Evolutionary conservation across 768 basidiomycete species (phyloP).

Genomic region (Exidia glandulosa): DNA sequence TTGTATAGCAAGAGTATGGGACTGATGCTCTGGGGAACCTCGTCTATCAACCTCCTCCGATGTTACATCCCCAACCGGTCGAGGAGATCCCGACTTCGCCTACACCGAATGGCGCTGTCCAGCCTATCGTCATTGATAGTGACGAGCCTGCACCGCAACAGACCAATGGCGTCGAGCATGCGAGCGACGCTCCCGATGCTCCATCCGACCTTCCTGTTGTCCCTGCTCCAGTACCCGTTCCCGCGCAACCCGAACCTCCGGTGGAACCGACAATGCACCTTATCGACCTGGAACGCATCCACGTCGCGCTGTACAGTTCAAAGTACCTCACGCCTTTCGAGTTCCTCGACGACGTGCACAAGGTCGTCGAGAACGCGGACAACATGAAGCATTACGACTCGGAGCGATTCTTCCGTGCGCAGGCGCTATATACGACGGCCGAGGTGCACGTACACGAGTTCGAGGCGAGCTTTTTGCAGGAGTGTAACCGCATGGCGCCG

Average conservation of each 20-base stretch:
- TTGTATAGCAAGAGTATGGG: conserved; percentile 61
- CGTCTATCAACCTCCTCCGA: not conserved
- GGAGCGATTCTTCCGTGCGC: conserved; percentile 71
- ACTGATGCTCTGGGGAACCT: conserved; percentile 25
- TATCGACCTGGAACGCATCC: conserved; percentile 90
- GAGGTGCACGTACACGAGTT: conserved; percentile 82
- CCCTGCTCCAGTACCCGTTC: conserved; percentile 21
- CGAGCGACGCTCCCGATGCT: conserved; percentile 12
- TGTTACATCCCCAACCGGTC: not conserved
- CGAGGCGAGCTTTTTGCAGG: conserved; percentile 62
- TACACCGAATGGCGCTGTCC: not conserved
- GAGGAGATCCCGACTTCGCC: conserved; percentile 1
- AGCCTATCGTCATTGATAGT: conserved; percentile 2
- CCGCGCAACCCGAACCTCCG: conserved; percentile 28
- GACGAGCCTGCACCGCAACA: conserved; percentile 11
- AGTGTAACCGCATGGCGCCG: conserved; percentile 81
- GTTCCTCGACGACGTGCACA: conserved; percentile 74
- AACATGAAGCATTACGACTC: conserved; percentile 43
- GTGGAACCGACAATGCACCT: conserved; percentile 40
- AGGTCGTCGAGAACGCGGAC: conserved; percentile 68
- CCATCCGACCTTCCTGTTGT: conserved; percentile 7
- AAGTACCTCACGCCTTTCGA: conserved; percentile 80
- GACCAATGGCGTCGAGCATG: conserved; percentile 29
- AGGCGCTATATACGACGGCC: conserved; percentile 79
- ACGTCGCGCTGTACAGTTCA: conserved; percentile 69